Evolutionary conservation across 2,329 filamentous ascomycete species (phyloP).

Genomic region (Colletotrichum godetiae): DNA sequence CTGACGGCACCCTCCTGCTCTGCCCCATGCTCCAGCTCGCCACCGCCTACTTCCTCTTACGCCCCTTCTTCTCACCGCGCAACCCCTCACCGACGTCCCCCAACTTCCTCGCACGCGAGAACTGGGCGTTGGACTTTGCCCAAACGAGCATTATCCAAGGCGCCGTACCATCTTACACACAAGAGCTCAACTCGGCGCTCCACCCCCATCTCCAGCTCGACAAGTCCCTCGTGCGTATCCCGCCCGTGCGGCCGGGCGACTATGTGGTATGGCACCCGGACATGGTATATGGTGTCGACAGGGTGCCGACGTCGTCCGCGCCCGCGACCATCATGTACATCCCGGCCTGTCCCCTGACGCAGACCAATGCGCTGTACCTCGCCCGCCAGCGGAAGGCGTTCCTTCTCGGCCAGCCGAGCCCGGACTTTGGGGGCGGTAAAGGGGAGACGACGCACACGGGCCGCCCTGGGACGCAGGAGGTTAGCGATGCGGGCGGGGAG

Average conservation of each 20-base stretch:
- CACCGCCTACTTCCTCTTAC: conserved; percentile 81
- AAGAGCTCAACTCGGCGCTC: conserved; percentile 75
- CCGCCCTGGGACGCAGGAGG: conserved; percentile 49
- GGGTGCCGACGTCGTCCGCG: conserved; percentile 9
- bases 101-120: conserved; percentile 55
- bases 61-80: conserved; percentile 74
- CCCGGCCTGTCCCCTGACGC: conserved; percentile 59
- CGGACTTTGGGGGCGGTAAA: conserved; percentile 50
- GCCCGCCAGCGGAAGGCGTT: conserved; percentile 63
- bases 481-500: conserved; percentile 52
- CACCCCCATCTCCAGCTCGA: conserved; percentile 79
- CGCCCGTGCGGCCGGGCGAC: conserved; percentile 76
- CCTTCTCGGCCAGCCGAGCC: conserved; percentile 52
- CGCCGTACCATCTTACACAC: conserved; percentile 74
- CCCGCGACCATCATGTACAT: conserved; percentile 50
- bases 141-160: conserved; percentile 72
- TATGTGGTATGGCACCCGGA: conserved; percentile 83
- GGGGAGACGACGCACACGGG: conserved; percentile 49
- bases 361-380: conserved; percentile 68
- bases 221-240: conserved; percentile 77
- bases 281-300: conserved; percentile 77
- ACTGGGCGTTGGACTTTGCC: conserved; percentile 64
- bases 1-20: conserved; percentile 78
- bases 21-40: conserved; percentile 73
- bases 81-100: conserved; percentile 49